Percentiles rank a stretch among this genome's conserved stretches.
Conservation (phyloP, 768 basidiomycete genomes). For the Glaciozyma martinii region DNA sequence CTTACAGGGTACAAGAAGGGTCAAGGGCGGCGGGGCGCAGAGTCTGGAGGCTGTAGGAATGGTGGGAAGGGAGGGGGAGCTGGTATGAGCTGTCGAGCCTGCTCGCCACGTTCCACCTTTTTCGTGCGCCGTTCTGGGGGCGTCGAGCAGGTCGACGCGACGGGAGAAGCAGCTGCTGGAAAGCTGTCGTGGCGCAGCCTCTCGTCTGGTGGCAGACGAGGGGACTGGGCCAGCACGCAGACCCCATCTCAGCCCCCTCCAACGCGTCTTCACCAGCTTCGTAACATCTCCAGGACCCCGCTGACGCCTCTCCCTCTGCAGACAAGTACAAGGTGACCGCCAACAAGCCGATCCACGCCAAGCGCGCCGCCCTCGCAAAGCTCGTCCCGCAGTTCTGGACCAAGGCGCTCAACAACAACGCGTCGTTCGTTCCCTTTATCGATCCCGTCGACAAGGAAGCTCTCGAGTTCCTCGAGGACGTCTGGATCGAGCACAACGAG, state of each 20-base stretch:
- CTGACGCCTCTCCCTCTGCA: background rate
- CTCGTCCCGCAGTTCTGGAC: constrained; percentile 27
- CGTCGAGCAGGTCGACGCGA: no score
- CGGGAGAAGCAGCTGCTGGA: no score
- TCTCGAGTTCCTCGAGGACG: constrained; percentile 22
- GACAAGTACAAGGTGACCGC: constrained; percentile 27
- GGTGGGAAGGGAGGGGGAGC: background rate
- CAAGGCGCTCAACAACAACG: constrained; percentile 13
- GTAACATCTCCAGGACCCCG: background rate
- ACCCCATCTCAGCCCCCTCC: background rate
- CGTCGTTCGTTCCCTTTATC: background rate
- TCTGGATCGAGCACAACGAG: constrained; percentile 18
- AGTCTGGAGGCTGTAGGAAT: background rate
- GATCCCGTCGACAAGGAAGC: constrained; percentile 25
- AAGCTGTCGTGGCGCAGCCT: no score
- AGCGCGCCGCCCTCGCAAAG: constrained; percentile 16
- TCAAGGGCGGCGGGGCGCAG: background rate
- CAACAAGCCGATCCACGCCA: constrained; percentile 2
- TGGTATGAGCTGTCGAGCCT: no score
- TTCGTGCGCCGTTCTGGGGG: background rate
- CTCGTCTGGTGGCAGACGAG: background rate
- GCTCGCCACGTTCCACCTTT: background rate
- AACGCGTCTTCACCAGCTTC: background rate
- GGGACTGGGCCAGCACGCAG: background rate
- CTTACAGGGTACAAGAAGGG: background rate